Conservation (phyloP, 2,329 filamentous ascomycete species). For the Fusarium dimerum region DNA sequence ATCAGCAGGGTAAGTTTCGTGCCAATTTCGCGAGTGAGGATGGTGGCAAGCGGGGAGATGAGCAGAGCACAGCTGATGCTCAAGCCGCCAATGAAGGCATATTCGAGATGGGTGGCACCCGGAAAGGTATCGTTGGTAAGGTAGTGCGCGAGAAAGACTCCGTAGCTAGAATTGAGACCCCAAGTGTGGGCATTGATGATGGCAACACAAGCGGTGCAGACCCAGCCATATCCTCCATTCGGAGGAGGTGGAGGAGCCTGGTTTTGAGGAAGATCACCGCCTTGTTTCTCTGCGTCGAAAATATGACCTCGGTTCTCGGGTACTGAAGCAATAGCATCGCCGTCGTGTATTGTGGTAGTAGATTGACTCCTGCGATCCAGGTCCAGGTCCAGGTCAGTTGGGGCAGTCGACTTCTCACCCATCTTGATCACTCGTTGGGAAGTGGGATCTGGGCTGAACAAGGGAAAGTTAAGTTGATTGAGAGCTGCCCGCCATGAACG, state of each 20-base stretch:
- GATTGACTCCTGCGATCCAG: constrained; percentile 14
- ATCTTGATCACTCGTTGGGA: constrained; percentile 7
- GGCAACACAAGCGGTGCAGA: constrained; percentile 39
- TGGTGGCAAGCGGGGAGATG: constrained; percentile 67
- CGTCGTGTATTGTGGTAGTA: constrained; percentile 22
- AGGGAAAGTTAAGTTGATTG: no score
- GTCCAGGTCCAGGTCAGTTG: constrained; percentile 7
- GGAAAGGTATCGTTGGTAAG: constrained; percentile 61
- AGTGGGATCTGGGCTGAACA: background rate
- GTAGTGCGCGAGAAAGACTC: constrained; percentile 59
- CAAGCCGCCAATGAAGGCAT: constrained; percentile 69
- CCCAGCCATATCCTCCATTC: constrained; percentile 60
- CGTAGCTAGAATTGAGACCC: constrained; percentile 62
- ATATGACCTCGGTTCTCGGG: constrained; percentile 7
- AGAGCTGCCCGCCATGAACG: background rate
- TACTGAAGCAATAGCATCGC: constrained; percentile 20
- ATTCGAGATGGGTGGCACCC: constrained; percentile 64
- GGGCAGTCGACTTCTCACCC: constrained; percentile 20
- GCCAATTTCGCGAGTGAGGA: constrained; percentile 60
- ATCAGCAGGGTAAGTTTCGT: constrained; percentile 65
- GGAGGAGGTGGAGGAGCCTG: constrained; percentile 43
- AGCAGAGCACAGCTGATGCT: constrained; percentile 54
- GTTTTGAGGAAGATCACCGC: constrained; percentile 11
- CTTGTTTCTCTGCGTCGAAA: constrained; percentile 11
- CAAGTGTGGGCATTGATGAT: constrained; percentile 71